Evolutionary conservation across 108 stramenopile genomes (phyloP), one percentile per base, ranked within the genome.

Genomic region (Cylindrotheca closterium): DNA sequence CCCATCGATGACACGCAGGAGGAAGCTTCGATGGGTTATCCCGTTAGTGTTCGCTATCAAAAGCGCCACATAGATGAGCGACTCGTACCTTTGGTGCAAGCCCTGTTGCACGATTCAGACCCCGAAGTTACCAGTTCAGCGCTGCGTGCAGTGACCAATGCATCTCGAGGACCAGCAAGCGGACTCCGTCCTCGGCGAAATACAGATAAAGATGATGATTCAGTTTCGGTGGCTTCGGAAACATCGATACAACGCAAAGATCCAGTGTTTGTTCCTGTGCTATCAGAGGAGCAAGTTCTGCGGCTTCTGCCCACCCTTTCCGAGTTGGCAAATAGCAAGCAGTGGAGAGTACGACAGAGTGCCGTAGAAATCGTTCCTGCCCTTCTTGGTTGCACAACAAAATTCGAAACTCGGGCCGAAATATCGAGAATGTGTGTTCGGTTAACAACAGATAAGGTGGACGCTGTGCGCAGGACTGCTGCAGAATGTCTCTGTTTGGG

Each of bases 311-410:
- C 94, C 1, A 95, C 94, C 12, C 77, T 95, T 19, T 76, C 91
- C 1, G 89, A 88, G 33, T 81, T 95, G 55, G 84, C 82, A 22
- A 80, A 85, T 29, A 95, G 89, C 51, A 60, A 62, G n/a, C 83
- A 95, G 57, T 95, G 94, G 94, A 78, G 94, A 27, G 91, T 95
- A 0, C 75, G 94, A 26, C 89, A 91, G 63, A 87, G 86, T 60
- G 94, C 94, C 17, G 94, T 95, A 17, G 94, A 95, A 77, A 92
- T 95, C 51, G 91, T 95, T 49, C 94, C 94, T 3, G 91, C 91
- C 24, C 74, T 95, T 33, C 77, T 95, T 15, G 91, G 91, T 4
- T 91, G 89, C 34, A 95, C 94, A 2, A 73, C 78, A 56, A 77
- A 77, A 17, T 74, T 87, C 21, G 88, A 91, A 63, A 89, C 89